Percentiles rank a stretch among this genome's conserved stretches.
Conservation (phyloP, 352 stramenopile genomes). For the Pythium aphanidermatum region DNA sequence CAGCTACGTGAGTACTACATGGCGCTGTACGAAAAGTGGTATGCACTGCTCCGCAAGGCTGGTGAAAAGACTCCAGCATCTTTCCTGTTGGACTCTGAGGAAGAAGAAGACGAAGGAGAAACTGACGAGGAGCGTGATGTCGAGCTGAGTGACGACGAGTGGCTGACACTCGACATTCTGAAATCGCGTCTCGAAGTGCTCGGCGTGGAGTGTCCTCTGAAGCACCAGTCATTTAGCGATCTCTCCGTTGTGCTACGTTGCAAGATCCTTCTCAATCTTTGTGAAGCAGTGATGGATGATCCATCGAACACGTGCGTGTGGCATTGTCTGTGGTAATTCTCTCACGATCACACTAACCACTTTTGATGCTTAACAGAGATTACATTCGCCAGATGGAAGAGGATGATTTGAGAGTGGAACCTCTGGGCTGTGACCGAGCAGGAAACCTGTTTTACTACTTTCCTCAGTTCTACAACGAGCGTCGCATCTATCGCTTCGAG, state of each 20-base stretch:
- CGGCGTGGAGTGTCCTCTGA: slow-evolving; percentile 24
- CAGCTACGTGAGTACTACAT: slow-evolving; percentile 80
- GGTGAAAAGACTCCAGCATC: slow-evolving; percentile 56
- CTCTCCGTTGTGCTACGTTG: slow-evolving; percentile 65
- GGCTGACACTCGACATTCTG: slow-evolving; percentile 27
- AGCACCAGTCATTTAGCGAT: slow-evolving; percentile 74
- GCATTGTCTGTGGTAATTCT: background rate
- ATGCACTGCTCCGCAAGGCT: slow-evolving; percentile 65
- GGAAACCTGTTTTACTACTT: slow-evolving; percentile 83
- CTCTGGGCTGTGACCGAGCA: slow-evolving; percentile 61
- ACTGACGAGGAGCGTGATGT: slow-evolving; percentile 43
- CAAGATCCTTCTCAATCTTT: slow-evolving; percentile 79
- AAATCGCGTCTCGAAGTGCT: slow-evolving; percentile 26
- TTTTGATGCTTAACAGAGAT: slow-evolving; percentile 29
- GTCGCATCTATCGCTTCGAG: slow-evolving; percentile 64
- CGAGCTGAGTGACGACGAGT: slow-evolving; percentile 76
- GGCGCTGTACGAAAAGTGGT: slow-evolving; percentile 78
- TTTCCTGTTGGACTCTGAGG: slow-evolving; percentile 52
- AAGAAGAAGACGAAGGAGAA: slow-evolving; percentile 26
- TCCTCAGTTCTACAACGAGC: slow-evolving; percentile 82
- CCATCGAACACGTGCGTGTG: slow-evolving; percentile 56
- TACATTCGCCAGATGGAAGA: slow-evolving; percentile 86
- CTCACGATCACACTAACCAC: background rate
- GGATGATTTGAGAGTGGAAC: slow-evolving; percentile 72
- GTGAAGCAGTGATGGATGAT: slow-evolving; percentile 76